Base-by-base conservation (phyloP, 371 early-diverging fungal species). In the Syncephalis fuscata region DNA sequence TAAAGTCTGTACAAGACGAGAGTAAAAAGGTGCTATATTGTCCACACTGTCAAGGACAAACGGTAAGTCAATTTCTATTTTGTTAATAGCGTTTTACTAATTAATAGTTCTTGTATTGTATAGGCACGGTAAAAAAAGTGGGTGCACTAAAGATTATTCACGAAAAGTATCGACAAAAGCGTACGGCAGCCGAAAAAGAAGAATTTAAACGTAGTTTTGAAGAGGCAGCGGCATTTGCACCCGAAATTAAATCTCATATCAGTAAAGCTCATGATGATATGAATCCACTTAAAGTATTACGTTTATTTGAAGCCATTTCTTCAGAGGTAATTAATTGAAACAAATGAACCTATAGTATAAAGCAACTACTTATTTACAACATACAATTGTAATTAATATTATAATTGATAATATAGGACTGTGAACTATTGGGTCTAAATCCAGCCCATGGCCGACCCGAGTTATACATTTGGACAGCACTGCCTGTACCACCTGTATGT, bases 401-500 rank as follows among this genome's bases (percentile, higher is more conserved):
- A 15, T 48, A 20, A 16, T 5, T 43, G 38, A 16, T 14, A n/a
- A n/a, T 3, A 44, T 56, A 74, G 74, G 98, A 96, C 55, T 90
- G 92, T 61, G 97, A 95, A 64, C 59, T 95, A 48, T 70, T 98
- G 59, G 96, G 96, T 10, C 65, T 98, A 49, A 81, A 91, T 55
- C 82, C 91, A 17, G 70, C 70, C 24, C 61, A 71, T 36, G 89
- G 90, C 25, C 69, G 94, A 42, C 98, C 98, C 3, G 94, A 95
- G 58, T 68, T 76, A 63, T 90, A 88, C 48, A 61, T 98, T 20
- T 94, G 94, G 93, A 86, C 81, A 21, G 79, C 82, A 39, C 60
- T 98, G 22, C 89, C 97, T 3, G 95, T 99, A 0, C 99, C 99
- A 1, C 99, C 99, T 8, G 82, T 83, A 2, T 91, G 92, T 65